Evolutionary conservation across 2,329 filamentous ascomycete species (phyloP).

Genomic region (Cercospora nicotianae): DNA sequence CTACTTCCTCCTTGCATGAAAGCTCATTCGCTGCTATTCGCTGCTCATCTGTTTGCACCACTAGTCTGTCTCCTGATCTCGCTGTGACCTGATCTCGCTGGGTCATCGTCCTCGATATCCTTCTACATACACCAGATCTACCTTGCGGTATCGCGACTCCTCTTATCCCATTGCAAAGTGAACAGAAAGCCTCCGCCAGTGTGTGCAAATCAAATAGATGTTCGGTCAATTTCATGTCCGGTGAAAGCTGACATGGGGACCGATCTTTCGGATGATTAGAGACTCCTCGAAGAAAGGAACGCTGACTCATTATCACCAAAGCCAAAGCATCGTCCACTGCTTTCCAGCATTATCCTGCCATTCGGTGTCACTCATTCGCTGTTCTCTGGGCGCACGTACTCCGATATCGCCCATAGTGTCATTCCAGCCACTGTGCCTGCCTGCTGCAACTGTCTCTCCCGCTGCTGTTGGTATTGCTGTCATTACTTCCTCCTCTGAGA

Average conservation of each 20-base stretch:
- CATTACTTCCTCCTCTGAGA: conserved; percentile 28
- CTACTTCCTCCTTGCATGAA: background rate
- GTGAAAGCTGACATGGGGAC: background rate
- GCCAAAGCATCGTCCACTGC: conserved; percentile 25
- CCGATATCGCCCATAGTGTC: background rate
- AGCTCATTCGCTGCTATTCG: background rate
- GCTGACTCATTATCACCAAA: conserved; percentile 17
- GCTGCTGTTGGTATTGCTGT: background rate
- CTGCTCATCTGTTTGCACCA: background rate
- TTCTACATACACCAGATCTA: background rate
- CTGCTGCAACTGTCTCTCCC: background rate
- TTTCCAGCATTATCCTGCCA: conserved; percentile 25
- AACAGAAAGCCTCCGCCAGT: background rate
- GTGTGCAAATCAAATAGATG: background rate
- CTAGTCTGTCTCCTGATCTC: background rate
- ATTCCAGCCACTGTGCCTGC: background rate
- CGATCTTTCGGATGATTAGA: background rate
- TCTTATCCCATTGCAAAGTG: background rate
- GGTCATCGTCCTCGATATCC: background rate
- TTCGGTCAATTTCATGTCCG: background rate
- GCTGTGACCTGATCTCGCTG: background rate
- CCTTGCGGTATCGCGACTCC: background rate
- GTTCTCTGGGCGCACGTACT: too few species aligned
- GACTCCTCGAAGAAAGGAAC: background rate
- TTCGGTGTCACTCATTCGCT: background rate